Base-by-base conservation (phyloP, 768 basidiomycete species). In the Galerina marginata region DNA sequence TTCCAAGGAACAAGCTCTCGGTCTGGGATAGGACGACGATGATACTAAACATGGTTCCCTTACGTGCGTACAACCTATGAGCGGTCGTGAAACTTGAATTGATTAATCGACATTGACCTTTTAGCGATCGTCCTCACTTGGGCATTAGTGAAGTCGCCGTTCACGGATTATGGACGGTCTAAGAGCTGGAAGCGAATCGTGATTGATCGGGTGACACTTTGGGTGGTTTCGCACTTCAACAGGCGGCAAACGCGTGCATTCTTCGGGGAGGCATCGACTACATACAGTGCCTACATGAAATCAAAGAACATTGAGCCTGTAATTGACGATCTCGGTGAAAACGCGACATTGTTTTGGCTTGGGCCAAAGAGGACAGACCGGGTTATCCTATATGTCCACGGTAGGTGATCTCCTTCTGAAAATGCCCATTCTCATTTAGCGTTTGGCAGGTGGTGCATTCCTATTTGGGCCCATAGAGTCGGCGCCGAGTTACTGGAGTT, bases 241-340 rank as follows among this genome's bases (percentile, higher is more conserved):
- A 60, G 63, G 38, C 59, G 56, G 38, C 66, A 64, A 42, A 46
- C 43, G 0, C 61, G 66, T 5, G 51, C 49, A 25, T 54, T 67
- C 15, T 64, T 67, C 26, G 66, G 67, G 1, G 62, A 69, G 14
- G 68, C 68, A 9, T 40, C 54, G 48, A 54, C 33, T 7, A 60
- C 49, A 11, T 74, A 72, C 58, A 9, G 62, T 26, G 26, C 51
- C 10, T 72, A 64, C 54, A 44, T 59, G 9, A 66, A 65, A 53
- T 45, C 54, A 26, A 56, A 56, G 36, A 59, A 69, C 36, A 43
- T 69, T 33, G 42, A 61, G 12, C 56, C 47, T 9, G 55, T 61
- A 4, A 56, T 72, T 11, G 72, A 75, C 15, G 69, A 65, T 40
- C 47, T 66, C 15, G 62, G 49, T 14, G 56, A 58, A 9, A 62